These are phyloP conservation scores for Xylaria intraflava DNA, from an alignment of 495 filamentous ascomycete genomes.

Conservation along the genomic window DNA sequence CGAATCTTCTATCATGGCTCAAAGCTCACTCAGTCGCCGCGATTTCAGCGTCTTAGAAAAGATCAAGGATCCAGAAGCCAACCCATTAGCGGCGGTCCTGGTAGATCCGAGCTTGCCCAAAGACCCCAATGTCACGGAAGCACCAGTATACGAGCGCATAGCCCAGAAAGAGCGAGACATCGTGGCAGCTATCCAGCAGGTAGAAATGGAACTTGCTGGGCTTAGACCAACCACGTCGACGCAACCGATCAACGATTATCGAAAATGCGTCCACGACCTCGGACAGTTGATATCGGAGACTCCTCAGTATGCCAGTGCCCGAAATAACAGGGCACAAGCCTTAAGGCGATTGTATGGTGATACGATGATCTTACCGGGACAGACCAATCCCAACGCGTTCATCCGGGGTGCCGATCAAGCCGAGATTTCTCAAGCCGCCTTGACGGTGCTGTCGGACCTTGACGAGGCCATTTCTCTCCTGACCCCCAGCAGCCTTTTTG, in stretches of 20 bases:
- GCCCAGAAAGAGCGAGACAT: slow-evolving; percentile 40
- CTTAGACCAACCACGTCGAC: slow-evolving; percentile 19
- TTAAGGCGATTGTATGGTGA: slow-evolving; percentile 54
- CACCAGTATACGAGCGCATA: slow-evolving; percentile 31
- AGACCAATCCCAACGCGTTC: slow-evolving; percentile 17
- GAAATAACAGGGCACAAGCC: slow-evolving; percentile 72
- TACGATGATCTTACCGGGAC: slow-evolving; percentile 31
- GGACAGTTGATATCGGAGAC: slow-evolving; percentile 48
- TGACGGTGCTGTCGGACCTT: slow-evolving; percentile 53
- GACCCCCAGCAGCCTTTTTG: slow-evolving; percentile 43
- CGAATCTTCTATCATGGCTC: slow-evolving; percentile 34
- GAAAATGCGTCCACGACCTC: slow-evolving; percentile 37
- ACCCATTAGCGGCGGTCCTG: slow-evolving; percentile 45
- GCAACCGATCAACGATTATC: slow-evolving; percentile 32
- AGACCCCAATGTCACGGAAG: slow-evolving; percentile 50
- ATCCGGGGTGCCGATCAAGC: slow-evolving; percentile 20
- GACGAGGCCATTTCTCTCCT: slow-evolving; percentile 61
- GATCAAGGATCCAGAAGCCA: slow-evolving; percentile 73
- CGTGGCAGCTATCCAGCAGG: slow-evolving; percentile 41
- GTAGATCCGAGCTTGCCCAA: slow-evolving; percentile 54
- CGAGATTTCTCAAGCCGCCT: slow-evolving; percentile 30
- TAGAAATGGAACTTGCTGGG: slow-evolving; percentile 43
- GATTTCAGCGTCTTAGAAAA: slow-evolving; percentile 68
- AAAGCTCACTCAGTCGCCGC: slow-evolving; percentile 54
- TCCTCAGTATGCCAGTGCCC: slow-evolving; percentile 65